phyloP scores from a whole-genome alignment of 805 yeast genomes.

The Millerozyma miso region DNA sequence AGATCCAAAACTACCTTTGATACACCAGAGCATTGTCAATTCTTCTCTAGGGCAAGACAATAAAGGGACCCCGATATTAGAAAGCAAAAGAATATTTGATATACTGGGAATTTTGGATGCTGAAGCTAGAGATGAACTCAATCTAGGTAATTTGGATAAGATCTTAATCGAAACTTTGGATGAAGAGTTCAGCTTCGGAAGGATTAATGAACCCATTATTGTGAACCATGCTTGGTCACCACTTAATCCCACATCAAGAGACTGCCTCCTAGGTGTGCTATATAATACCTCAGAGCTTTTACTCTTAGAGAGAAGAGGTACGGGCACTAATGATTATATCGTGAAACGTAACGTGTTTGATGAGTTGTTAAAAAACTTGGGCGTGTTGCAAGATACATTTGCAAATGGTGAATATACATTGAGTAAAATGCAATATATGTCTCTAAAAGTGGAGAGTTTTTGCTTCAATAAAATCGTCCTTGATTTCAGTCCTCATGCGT shows the following conservation, averaged over 20 bases:
- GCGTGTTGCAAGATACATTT: constrained; percentile 11
- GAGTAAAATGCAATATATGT: constrained; percentile 15
- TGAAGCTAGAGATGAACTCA: constrained; percentile 24
- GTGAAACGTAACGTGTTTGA: constrained; percentile 25
- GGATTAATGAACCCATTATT: constrained; percentile 30
- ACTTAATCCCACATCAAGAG: constrained; percentile 16
- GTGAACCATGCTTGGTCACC: constrained; percentile 34
- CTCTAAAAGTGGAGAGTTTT: constrained; percentile 25
- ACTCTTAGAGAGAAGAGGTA: constrained; percentile 24
- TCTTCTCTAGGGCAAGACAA: background rate
- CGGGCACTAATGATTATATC: constrained; percentile 18
- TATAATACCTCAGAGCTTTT: constrained; percentile 37
- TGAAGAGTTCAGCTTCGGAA: constrained; percentile 25
- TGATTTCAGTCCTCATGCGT: background rate
- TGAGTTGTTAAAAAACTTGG: constrained; percentile 18
- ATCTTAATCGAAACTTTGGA: constrained; percentile 22
- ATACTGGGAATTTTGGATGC: constrained; percentile 20
- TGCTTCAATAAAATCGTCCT: constrained; percentile 14
- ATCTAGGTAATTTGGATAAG: constrained; percentile 25
- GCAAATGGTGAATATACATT: constrained; percentile 16
- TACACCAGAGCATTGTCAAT: constrained; percentile 20
- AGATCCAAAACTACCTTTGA: constrained; percentile 36
- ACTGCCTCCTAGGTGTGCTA: constrained; percentile 29
- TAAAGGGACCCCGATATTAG: constrained; percentile 11
- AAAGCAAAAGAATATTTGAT: constrained; percentile 23